Percentiles rank a stretch among this genome's conserved stretches.
phyloP scores from a whole-genome alignment of 345 rosid species.

The Luvunga scandens region DNA sequence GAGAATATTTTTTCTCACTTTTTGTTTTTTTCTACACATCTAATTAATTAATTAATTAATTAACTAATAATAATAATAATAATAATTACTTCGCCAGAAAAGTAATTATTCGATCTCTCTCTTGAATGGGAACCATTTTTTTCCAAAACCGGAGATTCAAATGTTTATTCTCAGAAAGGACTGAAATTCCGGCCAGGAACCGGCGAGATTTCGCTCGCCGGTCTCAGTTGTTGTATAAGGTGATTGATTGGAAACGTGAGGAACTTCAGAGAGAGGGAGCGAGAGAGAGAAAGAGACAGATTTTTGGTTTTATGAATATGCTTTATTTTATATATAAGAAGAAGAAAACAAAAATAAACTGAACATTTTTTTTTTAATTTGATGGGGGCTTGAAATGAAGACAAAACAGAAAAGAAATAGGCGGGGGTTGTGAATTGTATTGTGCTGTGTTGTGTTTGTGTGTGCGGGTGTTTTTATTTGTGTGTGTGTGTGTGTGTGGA shows the following conservation, averaged over 20 bases:
- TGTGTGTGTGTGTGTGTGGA: background rate
- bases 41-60: background rate
- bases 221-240: constrained; percentile 5
- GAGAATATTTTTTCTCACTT: constrained; percentile 33
- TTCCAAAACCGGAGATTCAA: background rate
- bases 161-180: background rate
- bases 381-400: constrained; percentile 24
- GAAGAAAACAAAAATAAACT: background rate
- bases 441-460: background rate
- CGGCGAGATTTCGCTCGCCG: constrained; percentile 54
- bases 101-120: constrained; percentile 10
- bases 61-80: too few species aligned
- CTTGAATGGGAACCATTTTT: constrained; percentile 9
- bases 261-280: constrained; percentile 1
- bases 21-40: constrained; percentile 30
- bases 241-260: background rate
- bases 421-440: constrained; percentile 16
- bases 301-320: background rate
- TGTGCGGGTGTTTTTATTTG: background rate
- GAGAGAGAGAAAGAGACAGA: constrained; percentile 4
- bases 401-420: constrained; percentile 31
- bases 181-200: constrained; percentile 19
- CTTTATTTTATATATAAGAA: background rate
- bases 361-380: background rate
- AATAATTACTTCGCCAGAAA: background rate